Evolutionary conservation across 1,284 basidiomycete genomes (phyloP), one percentile per base, ranked within the genome.

Genomic region (Cerioporus squamosus): DNA sequence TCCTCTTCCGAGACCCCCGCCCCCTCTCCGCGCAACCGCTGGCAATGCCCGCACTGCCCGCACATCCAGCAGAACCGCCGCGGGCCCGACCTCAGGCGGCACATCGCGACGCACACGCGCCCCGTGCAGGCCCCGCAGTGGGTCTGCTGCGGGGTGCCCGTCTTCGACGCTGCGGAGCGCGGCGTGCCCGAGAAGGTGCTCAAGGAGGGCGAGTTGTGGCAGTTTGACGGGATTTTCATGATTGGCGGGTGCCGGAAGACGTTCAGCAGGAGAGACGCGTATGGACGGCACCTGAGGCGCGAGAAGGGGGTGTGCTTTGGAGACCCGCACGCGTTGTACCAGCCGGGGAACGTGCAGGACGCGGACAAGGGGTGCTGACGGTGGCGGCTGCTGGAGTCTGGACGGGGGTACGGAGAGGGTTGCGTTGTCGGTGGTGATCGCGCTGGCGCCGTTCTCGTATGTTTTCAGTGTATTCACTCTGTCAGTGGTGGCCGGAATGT

Each of bases 101-200:
- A 68, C 51, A 51, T 65, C 31, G 38, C n/a, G 10, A 65, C 59
- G 15, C 67, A 68, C 43, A 31, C 15, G 44, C 20, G 46, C 44
- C 18, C 44, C 15, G 40, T 23, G n/a, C 15, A 51, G 20, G 72
- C 73, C 18, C 71, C 71, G 4, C 65, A 72, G 26, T 63, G 47
- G 53, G 51, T 66, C 23, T 68, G 67, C 55, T 61, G 63, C 23
- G 67, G 67, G 14, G 54, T 67, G 7, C 63, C 62, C 4, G 26
- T 46, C 14, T 46, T 49, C 31, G 43, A 58, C 18, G 58, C 57
- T 5, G 45, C 17, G 18, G 38, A 24, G 9, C 51, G 48, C 18
- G 45, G 54, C 22, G 26, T 62, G 23, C 38, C 15, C 17, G n/a
- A n/a, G 18, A 23, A 20, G 2, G 29, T 42, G 26, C 42, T 48